These are phyloP conservation scores for Ogataea ganodermae DNA, from an alignment of 805 yeast species.

Conservation along the genomic window DNA sequence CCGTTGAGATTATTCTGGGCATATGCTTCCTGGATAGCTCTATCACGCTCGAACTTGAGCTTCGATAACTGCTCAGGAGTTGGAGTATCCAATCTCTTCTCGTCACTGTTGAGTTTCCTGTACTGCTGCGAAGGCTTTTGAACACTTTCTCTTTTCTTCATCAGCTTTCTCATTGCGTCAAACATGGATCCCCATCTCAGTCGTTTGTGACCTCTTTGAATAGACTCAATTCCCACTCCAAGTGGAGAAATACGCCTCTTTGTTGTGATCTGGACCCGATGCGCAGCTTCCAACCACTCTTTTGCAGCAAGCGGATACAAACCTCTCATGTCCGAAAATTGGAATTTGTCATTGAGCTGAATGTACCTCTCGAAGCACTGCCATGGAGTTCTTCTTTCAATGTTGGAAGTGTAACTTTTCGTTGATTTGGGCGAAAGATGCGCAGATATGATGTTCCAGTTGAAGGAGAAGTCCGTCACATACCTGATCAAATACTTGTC, in stretches of 20 bases:
- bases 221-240: constrained; percentile 91
- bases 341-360: constrained; percentile 87
- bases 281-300: constrained; percentile 90
- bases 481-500: constrained; percentile 77
- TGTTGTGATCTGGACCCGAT: constrained; percentile 82
- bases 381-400: constrained; percentile 97
- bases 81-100: constrained; percentile 51
- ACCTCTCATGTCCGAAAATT: constrained; percentile 85
- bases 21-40: constrained; percentile 76
- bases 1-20: constrained; percentile 33
- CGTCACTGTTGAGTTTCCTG: constrained; percentile 32
- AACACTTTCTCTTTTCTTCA: constrained; percentile 83
- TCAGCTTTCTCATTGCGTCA: constrained; percentile 88
- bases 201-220: constrained; percentile 89
- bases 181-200: constrained; percentile 96
- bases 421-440: constrained; percentile 69
- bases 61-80: constrained; percentile 84
- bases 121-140: constrained; percentile 55
- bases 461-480: constrained; percentile 84
- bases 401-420: constrained; percentile 75
- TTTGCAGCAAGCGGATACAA: constrained; percentile 80
- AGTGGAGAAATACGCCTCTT: constrained; percentile 87
- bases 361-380: constrained; percentile 96
- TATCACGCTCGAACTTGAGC: constrained; percentile 83
- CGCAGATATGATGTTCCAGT: constrained; percentile 90